Percentiles rank a stretch among this genome's conserved stretches.
phyloP scores from a whole-genome alignment of 2,329 filamentous ascomycete species.

The Epichloe festucae region DNA sequence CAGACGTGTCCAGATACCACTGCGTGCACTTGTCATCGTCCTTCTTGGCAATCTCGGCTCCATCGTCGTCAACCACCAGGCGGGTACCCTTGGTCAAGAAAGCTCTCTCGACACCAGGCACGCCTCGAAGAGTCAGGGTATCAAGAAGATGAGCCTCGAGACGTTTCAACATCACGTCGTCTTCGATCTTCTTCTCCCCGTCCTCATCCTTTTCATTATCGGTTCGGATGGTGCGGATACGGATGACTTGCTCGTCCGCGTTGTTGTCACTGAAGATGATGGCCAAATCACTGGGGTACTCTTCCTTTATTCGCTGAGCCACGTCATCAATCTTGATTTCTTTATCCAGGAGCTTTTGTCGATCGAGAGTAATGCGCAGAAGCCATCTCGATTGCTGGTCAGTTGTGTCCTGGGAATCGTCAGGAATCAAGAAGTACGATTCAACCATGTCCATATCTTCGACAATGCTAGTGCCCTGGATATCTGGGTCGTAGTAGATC shows the following conservation, averaged over 20 bases:
- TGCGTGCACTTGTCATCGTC: conserved; percentile 67
- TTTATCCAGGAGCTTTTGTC: conserved; percentile 92
- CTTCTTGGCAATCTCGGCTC: conserved; percentile 62
- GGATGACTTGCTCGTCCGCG: conserved; percentile 86
- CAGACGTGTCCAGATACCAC: conserved; percentile 92
- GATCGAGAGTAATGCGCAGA: conserved; percentile 81
- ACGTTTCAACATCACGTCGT: conserved; percentile 86
- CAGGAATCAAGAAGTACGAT: conserved; percentile 89
- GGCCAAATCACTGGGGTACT: conserved; percentile 72
- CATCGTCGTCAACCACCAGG: conserved; percentile 54
- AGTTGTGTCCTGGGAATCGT: conserved; percentile 49
- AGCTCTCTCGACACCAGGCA: conserved; percentile 75
- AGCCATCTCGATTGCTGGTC: conserved; percentile 88
- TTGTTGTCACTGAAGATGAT: conserved; percentile 98
- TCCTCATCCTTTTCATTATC: conserved; percentile 64
- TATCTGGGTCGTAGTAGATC: conserved; percentile 93
- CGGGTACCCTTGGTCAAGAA: conserved; percentile 78
- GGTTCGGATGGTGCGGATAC: conserved; percentile 66
- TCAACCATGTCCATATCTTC: conserved; percentile 90
- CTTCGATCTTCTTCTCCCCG: conserved; percentile 48
- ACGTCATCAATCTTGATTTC: conserved; percentile 85
- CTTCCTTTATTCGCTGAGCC: conserved; percentile 75
- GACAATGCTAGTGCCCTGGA: conserved; percentile 71
- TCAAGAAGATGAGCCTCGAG: conserved; percentile 86
- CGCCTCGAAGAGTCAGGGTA: conserved; percentile 80